A percentile compares a stretch with the other conserved stretches of the same genome.
Conservation (phyloP, 106 monocot species). For the Dactylorhiza incarnata region DNA sequence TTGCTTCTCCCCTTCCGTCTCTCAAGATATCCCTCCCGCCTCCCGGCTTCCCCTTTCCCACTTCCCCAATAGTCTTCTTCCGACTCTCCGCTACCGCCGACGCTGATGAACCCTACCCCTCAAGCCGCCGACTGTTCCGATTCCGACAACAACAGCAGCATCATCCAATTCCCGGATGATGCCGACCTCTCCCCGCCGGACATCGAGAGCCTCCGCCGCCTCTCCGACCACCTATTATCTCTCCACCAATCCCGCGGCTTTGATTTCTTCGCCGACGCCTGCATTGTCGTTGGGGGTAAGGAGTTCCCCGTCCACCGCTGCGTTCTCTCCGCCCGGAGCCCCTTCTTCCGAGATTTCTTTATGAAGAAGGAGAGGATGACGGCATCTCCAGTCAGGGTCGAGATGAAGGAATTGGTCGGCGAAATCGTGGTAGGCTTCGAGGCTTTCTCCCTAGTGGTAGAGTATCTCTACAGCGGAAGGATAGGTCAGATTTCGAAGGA, state of each 20-base stretch:
- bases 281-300: constrained; percentile 14
- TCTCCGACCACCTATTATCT: constrained; percentile 50
- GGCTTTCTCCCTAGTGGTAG: constrained; percentile 44
- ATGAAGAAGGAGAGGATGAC: background rate
- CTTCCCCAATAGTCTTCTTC: background rate
- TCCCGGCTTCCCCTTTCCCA: background rate
- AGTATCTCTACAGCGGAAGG: constrained; percentile 61
- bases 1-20: background rate
- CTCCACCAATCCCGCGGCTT: constrained; percentile 31
- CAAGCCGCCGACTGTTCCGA: constrained; percentile 25
- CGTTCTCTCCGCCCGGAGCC: constrained; percentile 70
- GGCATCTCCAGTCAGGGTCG: constrained; percentile 2
- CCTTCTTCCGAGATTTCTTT: constrained; percentile 56
- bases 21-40: too few relatives aligned
- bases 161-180: constrained; percentile 13
- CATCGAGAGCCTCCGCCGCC: constrained; percentile 61
- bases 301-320: constrained; percentile 60
- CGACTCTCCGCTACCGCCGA: background rate
- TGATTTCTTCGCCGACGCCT: constrained; percentile 41
- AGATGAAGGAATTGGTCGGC: constrained; percentile 26
- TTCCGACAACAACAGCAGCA: constrained; percentile 41
- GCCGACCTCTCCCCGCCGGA: constrained; percentile 19
- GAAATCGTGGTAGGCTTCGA: constrained; percentile 45
- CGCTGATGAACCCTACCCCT: background rate
- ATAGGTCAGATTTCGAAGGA: constrained; percentile 36